A percentile compares a stretch with the other conserved stretches of the same genome.
Conservation (phyloP, 345 rosid genomes). For the Eucalyptus sp. region DNA sequence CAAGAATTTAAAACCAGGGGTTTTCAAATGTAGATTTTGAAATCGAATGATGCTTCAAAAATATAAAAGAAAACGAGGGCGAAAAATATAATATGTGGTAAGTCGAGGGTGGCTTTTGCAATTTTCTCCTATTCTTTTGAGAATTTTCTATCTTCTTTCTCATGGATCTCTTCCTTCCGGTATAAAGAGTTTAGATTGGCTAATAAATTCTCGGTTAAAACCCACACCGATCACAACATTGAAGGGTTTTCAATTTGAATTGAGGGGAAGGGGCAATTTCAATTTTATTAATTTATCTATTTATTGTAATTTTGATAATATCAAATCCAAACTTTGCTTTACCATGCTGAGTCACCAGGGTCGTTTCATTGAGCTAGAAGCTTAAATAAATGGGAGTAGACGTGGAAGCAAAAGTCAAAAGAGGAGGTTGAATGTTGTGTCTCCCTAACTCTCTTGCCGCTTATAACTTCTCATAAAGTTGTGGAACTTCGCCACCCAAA, state of each 20-base stretch:
- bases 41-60: background rate
- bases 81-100: background rate
- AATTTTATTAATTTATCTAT: too few species aligned
- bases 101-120: background rate
- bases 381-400: constrained; percentile 2
- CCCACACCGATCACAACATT: background rate
- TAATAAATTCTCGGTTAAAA: background rate
- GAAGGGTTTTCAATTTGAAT: background rate
- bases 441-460: constrained; percentile 8
- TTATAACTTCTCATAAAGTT: background rate
- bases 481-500: background rate
- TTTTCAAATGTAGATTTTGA: background rate
- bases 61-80: background rate
- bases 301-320: background rate
- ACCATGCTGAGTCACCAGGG: background rate
- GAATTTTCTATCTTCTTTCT: background rate
- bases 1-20: background rate
- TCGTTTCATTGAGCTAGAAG: background rate
- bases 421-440: background rate
- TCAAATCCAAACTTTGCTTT: background rate
- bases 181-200: background rate
- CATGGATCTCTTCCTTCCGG: background rate
- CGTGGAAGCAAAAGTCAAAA: constrained; percentile 6
- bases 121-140: background rate
- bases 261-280: too few species aligned